Evolutionary conservation across 345 rosid species (phyloP).

Genomic region (Luvunga scandens): DNA sequence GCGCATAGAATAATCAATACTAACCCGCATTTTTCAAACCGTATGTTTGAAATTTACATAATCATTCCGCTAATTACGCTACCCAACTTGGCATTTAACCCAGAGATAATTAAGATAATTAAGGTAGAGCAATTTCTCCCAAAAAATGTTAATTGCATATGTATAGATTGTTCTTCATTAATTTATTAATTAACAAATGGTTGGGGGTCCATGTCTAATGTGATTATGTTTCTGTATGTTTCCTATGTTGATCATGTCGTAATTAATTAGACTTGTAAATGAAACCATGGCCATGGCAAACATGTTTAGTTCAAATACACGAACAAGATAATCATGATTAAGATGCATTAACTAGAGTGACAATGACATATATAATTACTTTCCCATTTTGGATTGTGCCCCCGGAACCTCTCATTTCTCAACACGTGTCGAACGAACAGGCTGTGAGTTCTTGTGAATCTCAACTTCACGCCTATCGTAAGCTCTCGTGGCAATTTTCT

Average conservation of each 20-base stretch:
- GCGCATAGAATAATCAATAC: not conserved
- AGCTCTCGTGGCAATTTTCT: not conserved
- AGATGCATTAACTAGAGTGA: constrained; percentile 37
- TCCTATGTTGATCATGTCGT: constrained; percentile 29
- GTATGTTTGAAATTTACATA: not conserved
- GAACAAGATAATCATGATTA: constrained; percentile 26
- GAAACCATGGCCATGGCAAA: constrained; percentile 31
- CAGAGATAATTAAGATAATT: not conserved
- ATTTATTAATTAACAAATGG: not conserved
- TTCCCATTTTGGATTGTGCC: constrained; percentile 5
- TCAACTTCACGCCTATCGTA: not conserved
- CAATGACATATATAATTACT: constrained; percentile 9
- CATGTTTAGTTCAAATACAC: constrained; percentile 26
- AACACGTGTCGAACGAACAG: not conserved
- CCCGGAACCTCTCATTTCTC: not conserved
- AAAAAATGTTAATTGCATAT: no score
- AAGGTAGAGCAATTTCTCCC: no score
- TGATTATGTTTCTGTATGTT: constrained; percentile 34
- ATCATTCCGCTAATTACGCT: not conserved
- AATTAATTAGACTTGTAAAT: constrained; percentile 1
- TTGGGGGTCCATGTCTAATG: constrained; percentile 26
- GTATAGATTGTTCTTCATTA: not conserved
- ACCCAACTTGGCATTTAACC: not conserved
- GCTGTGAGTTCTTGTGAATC: not conserved
- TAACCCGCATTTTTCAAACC: not conserved